A percentile compares a stretch with the other conserved stretches of the same genome.
Evolutionary conservation across 78 protist genomes (phyloP).

Genomic region (Cavenderia fasciculata): DNA sequence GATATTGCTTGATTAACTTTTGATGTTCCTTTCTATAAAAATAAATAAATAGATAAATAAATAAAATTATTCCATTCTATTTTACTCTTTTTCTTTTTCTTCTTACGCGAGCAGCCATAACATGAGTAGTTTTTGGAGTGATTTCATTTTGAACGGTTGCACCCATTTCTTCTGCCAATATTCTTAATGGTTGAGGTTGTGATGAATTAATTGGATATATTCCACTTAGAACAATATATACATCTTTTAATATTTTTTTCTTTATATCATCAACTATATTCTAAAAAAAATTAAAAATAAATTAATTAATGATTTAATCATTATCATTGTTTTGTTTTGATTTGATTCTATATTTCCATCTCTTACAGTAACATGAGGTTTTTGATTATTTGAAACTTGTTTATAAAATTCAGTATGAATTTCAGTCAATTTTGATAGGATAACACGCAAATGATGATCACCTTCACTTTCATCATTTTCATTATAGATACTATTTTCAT

Average conservation of each 20-base stretch:
- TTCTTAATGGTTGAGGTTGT: slow-evolving; percentile 36
- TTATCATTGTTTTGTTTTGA: no score
- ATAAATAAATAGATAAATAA: not conserved
- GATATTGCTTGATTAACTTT: slow-evolving; percentile 31
- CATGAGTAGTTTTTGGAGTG: slow-evolving; percentile 38
- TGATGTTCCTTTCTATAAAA: slow-evolving; percentile 17
- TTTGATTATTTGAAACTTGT: no score
- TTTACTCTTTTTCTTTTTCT: no score
- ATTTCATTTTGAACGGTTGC: slow-evolving; percentile 17
- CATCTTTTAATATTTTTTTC: slow-evolving; percentile 23
- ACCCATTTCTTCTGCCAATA: slow-evolving; percentile 28
- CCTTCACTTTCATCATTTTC: not conserved
- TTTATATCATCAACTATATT: slow-evolving; percentile 14
- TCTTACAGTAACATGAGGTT: slow-evolving; percentile 24
- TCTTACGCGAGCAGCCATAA: slow-evolving; percentile 30
- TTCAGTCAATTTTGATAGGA: slow-evolving; percentile 2
- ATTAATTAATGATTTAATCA: no score
- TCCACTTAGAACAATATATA: slow-evolving; percentile 43
- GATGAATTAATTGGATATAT: slow-evolving; percentile 42
- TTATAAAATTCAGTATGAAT: slow-evolving; percentile 33
- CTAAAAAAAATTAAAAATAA: no score
- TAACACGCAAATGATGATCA: slow-evolving; percentile 27
- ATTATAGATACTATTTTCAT: not conserved
- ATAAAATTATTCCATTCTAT: not conserved
- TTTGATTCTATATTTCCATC: no score